These are phyloP conservation scores for Forsythia viridissima DNA, from an alignment of 257 asterid species.

Conservation along the genomic window DNA sequence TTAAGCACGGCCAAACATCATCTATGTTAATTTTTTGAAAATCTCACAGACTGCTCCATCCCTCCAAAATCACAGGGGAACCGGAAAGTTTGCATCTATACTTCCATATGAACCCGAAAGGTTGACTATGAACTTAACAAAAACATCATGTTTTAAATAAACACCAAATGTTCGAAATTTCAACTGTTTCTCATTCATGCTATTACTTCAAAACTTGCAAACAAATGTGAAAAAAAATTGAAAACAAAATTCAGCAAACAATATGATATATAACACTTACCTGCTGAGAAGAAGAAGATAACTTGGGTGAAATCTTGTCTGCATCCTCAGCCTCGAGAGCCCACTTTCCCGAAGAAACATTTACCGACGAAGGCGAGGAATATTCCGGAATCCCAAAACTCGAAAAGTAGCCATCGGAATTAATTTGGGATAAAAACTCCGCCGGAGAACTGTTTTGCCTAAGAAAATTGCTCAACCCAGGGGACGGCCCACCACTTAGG, in stretches of 20 bases:
- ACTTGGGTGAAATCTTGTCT: conserved; percentile 39
- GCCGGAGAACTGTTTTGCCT: conserved; percentile 96
- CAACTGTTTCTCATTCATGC: not conserved
- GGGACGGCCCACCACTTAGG: conserved; percentile 31
- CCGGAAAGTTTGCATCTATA: not conserved
- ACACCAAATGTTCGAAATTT: not conserved
- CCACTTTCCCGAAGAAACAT: conserved; percentile 53
- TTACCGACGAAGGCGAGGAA: conserved; percentile 41
- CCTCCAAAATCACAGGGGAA: not conserved
- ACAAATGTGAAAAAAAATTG: not conserved
- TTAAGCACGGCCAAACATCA: not conserved
- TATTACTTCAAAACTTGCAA: not conserved
- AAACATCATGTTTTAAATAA: not conserved
- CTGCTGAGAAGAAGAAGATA: conserved; percentile 35
- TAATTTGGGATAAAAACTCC: conserved; percentile 60
- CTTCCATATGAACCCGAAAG: not conserved
- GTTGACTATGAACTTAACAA: not conserved
- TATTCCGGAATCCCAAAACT: conserved; percentile 60
- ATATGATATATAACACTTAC: not conserved
- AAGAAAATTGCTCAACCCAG: conserved; percentile 60
- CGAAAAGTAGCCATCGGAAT: conserved; percentile 60
- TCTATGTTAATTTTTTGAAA: not conserved
- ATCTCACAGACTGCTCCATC: not conserved
- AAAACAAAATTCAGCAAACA: not conserved
- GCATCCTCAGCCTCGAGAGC: conserved; percentile 63